Evolutionary conservation across 176 grass and related monocot species (phyloP), one percentile per base, ranked within the genome.

Genomic region (Carex littledalei): DNA sequence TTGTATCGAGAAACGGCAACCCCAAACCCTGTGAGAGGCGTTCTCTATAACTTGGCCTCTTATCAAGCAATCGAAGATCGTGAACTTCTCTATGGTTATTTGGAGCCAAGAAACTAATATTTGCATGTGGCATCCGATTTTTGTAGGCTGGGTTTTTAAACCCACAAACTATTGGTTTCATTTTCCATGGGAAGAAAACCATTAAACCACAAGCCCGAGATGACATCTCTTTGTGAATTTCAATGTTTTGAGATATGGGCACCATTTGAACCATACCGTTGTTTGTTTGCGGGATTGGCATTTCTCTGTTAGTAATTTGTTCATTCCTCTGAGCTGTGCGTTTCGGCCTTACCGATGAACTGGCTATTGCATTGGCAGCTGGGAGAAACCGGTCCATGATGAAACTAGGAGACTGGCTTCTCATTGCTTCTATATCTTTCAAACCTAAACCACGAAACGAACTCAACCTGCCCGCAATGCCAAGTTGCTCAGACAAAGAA

Each of bases 181-280:
- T 72, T 86, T 88, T 94, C 95, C 92, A 91, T 4, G 95, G 95
- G 56, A 97, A 94, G 82, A 94, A 89, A 83, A 94, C 49, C 92
- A 97, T 93, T 84, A 97, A 85, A 4, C 95, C 95, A 37, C 95
- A 97, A 1, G 95, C 89, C 78, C 81, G 80, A 0, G 95, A 88
- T 11, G 92, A 39, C 87, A 91, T 81, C 86, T 91, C 86, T 50
- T 94, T 90, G 4, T 88, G 67, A 26, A 86, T 67, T 8, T 83
- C 76, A 62, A 91, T 75, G 68, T 73, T 85, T 61, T 54, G 81
- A 69, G 52, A 65, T 24, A 87, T 76, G 31, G 87, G 88, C 66
- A 88, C 29, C 24, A 80, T 81, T 64, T 86, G 80, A 31, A 63
- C 69, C 16, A 15, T 75, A 72, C 59, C 71, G 52, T 68, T 63